Base-by-base conservation (phyloP, 1,139 yeast genomes). In the Pichia sp. region DNA sequence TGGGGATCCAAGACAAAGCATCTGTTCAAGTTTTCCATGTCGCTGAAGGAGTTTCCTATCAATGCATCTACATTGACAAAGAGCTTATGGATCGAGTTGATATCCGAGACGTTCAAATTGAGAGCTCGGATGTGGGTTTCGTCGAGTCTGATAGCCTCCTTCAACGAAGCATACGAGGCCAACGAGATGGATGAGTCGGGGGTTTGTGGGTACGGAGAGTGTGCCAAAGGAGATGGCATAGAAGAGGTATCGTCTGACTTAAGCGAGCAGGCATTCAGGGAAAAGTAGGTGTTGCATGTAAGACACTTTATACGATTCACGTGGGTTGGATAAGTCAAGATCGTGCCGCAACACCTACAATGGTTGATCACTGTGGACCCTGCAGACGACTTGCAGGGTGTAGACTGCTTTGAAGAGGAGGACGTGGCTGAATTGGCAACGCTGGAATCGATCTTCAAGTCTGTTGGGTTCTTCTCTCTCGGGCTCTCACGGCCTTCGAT, bases 331-430 rank as follows among this genome's bases (percentile, higher is more conserved):
- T 79, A 76, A 12, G 78, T 74, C 42, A 85, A 67, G 7, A 77
- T 63, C 0, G 83, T 78, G 1, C 86, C 87, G 70, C 95, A 87
- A 65, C 95, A 87, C 6, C 67, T 63, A 58, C 81, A 77, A 17
- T 42, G 9, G 3, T 29, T 33, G 17, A 38, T 24, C n/a, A 38
- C 41, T 16, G 48, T 14, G 10, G 50, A 20, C 29, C 27, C 8
- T 30, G 48, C 34, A 30, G 48, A 14, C 5, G 34, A 34, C 24
- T 27, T 34, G 12, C 16, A 46, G 7, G 48, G 20, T 4, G 36
- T 44, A 34, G 45, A 42, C 14, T 42, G 30, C 4, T 42, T 42
- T 8, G 45, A 42, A 7, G 45, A 42, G 45, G n/a, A 12, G 27
- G 9, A 5, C n/a, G 24, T 20, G 24, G 2, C 30, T 17, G 47